phyloP scores from a whole-genome alignment of 116 monocot genomes.

The Phalaenopsis hybrid region DNA sequence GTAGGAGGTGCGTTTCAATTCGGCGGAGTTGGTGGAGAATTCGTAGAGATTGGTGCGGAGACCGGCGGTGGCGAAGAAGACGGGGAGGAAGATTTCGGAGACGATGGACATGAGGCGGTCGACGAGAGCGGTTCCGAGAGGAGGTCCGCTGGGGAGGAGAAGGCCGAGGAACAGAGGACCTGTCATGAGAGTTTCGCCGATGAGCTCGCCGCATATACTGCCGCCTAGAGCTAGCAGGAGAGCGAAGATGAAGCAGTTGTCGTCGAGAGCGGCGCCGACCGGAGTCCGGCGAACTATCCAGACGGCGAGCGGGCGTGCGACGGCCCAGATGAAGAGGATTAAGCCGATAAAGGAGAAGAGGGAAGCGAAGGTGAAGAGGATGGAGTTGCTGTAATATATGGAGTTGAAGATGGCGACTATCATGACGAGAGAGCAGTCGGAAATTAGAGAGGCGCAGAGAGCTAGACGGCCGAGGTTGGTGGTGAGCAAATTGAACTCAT shows the following conservation, averaged over 20 bases:
- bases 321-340: conserved; percentile 9
- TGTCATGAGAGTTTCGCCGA: conserved; percentile 20
- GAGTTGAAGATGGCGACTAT: conserved; percentile 2
- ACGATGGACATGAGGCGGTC: conserved; percentile 36
- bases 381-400: not conserved
- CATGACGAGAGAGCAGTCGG: conserved; percentile 12
- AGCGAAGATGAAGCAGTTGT: conserved; percentile 23
- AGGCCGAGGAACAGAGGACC: conserved; percentile 48
- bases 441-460: conserved; percentile 33
- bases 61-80: conserved; percentile 33
- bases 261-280: conserved; percentile 19
- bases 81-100: conserved; percentile 36
- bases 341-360: conserved; percentile 8
- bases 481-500: conserved; percentile 40
- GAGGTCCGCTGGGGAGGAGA: conserved; percentile 51
- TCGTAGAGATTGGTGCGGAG: conserved; percentile 13
- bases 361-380: not conserved
- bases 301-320: conserved; percentile 23
- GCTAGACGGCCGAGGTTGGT: conserved; percentile 54
- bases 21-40: not conserved
- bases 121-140: conserved; percentile 38
- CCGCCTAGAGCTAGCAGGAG: conserved; percentile 14
- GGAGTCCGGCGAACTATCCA: conserved; percentile 30
- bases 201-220: conserved; percentile 14
- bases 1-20: conserved; percentile 5